These are phyloP conservation scores for Cryphonectria parasitica DNA, from an alignment of 2,329 filamentous ascomycete genomes.

Conservation along the genomic window DNA sequence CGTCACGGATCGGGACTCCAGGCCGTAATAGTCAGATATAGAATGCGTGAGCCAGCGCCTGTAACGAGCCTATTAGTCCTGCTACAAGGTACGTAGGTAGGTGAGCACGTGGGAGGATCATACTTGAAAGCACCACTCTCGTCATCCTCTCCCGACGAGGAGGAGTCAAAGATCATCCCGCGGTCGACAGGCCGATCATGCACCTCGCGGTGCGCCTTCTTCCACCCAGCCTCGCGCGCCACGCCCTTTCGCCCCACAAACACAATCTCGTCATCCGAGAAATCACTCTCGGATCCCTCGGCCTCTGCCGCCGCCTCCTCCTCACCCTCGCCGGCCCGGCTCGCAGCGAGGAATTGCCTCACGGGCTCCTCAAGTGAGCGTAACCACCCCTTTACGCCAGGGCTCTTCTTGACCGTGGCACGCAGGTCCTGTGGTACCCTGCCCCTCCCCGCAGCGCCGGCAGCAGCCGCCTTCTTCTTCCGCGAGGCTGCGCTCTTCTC, in stretches of 20 bases:
- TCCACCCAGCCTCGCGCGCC: conserved; percentile 48
- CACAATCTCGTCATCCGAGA: conserved; percentile 81
- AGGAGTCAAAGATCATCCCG: conserved; percentile 79
- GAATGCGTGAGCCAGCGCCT: conserved; percentile 93
- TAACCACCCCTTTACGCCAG: conserved; percentile 78
- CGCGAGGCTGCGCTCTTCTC: conserved; percentile 46
- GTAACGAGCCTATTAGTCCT: not conserved
- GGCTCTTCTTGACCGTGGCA: conserved; percentile 77
- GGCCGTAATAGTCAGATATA: conserved; percentile 89
- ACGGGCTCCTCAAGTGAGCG: conserved; percentile 86
- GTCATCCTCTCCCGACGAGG: conserved; percentile 62
- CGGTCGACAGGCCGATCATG: conserved; percentile 59
- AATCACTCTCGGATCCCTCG: conserved; percentile 33
- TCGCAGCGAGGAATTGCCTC: conserved; percentile 71
- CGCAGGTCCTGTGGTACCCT: conserved; percentile 80
- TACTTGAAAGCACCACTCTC: conserved; percentile 81
- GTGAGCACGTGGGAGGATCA: conserved; percentile 11
- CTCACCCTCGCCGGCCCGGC: conserved; percentile 50
- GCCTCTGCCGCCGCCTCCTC: conserved; percentile 34
- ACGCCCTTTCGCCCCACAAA: conserved; percentile 72
- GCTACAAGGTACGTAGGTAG: too few relatives aligned
- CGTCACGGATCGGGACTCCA: conserved; percentile 80
- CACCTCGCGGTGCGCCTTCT: conserved; percentile 54
- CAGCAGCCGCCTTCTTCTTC: conserved; percentile 49
- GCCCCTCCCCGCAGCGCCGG: conserved; percentile 51